A percentile compares a stretch with the other conserved stretches of the same genome.
These are phyloP conservation scores for Monosporascus sp. DNA, from an alignment of 2,329 filamentous ascomycete genomes.

Conservation along the genomic window DNA sequence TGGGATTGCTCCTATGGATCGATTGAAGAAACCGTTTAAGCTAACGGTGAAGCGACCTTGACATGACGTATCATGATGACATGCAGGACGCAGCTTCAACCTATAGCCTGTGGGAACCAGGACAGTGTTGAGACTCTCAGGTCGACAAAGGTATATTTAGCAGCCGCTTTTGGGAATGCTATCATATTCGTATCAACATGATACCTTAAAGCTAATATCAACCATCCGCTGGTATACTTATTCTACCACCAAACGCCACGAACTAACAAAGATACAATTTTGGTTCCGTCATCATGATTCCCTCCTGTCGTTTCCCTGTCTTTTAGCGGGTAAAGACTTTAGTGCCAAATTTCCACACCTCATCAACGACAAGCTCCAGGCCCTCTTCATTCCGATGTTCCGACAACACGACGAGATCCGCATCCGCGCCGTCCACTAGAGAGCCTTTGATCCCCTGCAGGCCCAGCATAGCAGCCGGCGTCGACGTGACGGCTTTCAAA, in stretches of 20 bases:
- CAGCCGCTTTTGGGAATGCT: too few species aligned
- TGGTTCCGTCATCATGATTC: background rate
- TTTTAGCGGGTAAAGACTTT: constrained; percentile 36
- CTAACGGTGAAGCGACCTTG: constrained; percentile 44
- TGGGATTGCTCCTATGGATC: constrained; percentile 44
- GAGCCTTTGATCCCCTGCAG: constrained; percentile 62
- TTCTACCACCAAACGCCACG: too few species aligned
- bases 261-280: background rate
- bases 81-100: background rate
- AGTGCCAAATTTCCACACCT: constrained; percentile 75
- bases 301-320: background rate
- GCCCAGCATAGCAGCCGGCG: constrained; percentile 72
- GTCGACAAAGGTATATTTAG: too few species aligned
- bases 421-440: constrained; percentile 58
- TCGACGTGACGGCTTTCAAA: constrained; percentile 67
- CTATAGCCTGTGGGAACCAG: too few species aligned
- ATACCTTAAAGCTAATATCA: too few species aligned
- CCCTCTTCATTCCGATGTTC: constrained; percentile 42
- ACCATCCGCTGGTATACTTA: too few species aligned
- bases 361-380: constrained; percentile 57
- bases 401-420: constrained; percentile 64
- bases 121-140: too few species aligned
- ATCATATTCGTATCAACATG: too few species aligned
- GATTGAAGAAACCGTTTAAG: constrained; percentile 51
- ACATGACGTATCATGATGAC: constrained; percentile 1